phyloP scores from a whole-genome alignment of 495 filamentous ascomycete species.

The Penicillium verhagenii region DNA sequence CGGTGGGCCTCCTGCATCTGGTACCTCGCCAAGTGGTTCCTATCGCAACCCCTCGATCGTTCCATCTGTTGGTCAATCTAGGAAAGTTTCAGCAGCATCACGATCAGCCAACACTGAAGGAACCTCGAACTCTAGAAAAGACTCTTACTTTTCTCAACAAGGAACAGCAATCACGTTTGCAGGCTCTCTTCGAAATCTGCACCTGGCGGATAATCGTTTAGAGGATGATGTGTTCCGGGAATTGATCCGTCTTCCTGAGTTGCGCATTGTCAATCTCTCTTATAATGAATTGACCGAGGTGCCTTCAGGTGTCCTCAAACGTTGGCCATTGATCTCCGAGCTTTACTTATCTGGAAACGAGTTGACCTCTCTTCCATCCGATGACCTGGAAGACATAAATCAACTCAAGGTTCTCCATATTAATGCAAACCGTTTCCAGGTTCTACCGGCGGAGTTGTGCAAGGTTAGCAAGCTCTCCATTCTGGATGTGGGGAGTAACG shows the following conservation, averaged over 20 bases:
- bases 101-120: conserved; percentile 55
- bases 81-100: conserved; percentile 83
- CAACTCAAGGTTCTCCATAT: conserved; percentile 87
- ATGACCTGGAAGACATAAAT: conserved; percentile 87
- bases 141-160: conserved; percentile 75
- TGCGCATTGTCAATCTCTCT: conserved; percentile 88
- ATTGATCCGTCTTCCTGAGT: conserved; percentile 74
- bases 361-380: conserved; percentile 83
- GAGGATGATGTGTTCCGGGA: conserved; percentile 94
- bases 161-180: conserved; percentile 76
- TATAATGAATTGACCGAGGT: conserved; percentile 94
- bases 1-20: conserved; percentile 68
- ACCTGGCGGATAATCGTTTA: conserved; percentile 89
- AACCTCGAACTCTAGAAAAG: conserved; percentile 71
- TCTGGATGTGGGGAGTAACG: conserved; percentile 92
- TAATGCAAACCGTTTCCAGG: conserved; percentile 97
- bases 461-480: conserved; percentile 88
- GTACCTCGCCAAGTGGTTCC: conserved; percentile 63
- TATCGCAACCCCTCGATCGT: conserved; percentile 79
- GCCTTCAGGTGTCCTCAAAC: conserved; percentile 78
- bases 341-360: conserved; percentile 96
- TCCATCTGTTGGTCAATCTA: conserved; percentile 66
- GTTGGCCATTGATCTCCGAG: conserved; percentile 85
- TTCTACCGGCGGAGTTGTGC: conserved; percentile 90
- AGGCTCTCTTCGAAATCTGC: conserved; percentile 75